Conservation (phyloP, 2,329 filamentous ascomycete genomes). For the Fusarium xylarioides region DNA sequence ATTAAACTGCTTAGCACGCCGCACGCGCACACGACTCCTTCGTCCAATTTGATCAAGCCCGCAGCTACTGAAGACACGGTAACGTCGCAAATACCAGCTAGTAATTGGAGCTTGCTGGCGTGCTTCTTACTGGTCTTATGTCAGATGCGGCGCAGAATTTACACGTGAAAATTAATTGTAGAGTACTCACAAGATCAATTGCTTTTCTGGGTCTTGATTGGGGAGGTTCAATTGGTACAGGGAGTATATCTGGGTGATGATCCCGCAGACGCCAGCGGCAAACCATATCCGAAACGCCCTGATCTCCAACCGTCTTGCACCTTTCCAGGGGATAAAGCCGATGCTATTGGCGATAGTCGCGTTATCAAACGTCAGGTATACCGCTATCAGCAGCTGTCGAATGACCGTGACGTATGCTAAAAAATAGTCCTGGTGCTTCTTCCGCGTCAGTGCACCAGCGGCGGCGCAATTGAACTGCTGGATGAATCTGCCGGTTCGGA, state of each 20-base stretch:
- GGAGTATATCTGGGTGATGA: constrained; percentile 10
- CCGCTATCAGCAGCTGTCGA: constrained; percentile 14
- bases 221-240: constrained; percentile 2
- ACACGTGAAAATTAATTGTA: neutral
- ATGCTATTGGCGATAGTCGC: constrained; percentile 23
- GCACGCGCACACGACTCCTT: constrained; percentile 6
- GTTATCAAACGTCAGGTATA: constrained; percentile 12
- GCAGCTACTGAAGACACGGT: constrained; percentile 16
- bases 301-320: constrained; percentile 2
- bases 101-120: constrained; percentile 3
- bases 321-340: constrained; percentile 19
- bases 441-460: neutral
- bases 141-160: neutral
- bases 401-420: constrained; percentile 3
- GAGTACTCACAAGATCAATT: constrained; percentile 3
- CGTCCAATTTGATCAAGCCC: constrained; percentile 7
- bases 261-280: neutral
- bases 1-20: constrained; percentile 17
- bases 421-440: constrained; percentile 10
- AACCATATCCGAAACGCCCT: constrained; percentile 20
- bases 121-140: constrained; percentile 9
- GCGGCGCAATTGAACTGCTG: neutral
- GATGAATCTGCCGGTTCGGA: neutral
- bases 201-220: neutral
- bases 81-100: constrained; percentile 3